These are phyloP conservation scores for Amniculicola lignicola DNA, from an alignment of 495 filamentous ascomycete genomes.

Conservation along the genomic window DNA sequence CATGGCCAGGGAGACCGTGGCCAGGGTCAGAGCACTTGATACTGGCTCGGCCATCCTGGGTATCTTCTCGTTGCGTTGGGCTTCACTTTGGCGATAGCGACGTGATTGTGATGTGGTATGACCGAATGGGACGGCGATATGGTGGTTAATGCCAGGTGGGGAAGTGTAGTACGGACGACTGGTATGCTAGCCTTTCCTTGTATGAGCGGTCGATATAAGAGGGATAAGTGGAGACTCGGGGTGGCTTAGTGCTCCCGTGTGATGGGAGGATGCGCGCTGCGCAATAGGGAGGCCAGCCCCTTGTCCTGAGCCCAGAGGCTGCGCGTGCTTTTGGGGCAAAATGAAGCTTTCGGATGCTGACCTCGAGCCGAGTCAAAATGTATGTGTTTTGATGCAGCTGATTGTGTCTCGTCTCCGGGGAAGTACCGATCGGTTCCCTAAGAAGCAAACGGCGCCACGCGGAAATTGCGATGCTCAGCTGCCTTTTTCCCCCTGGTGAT, in stretches of 20 bases:
- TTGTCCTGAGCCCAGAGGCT: too few species aligned
- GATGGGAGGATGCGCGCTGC: too few species aligned
- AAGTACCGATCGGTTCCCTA: neutral
- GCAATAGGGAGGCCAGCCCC: too few species aligned
- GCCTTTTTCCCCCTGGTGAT: too few species aligned
- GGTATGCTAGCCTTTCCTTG: neutral
- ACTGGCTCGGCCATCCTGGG: conserved; percentile 8
- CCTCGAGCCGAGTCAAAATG: too few species aligned
- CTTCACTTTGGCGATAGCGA: too few species aligned
- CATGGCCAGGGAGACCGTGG: neutral
- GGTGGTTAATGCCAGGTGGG: neutral
- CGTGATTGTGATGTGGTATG: too few species aligned
- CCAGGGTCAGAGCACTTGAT: neutral
- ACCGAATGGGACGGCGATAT: too few species aligned
- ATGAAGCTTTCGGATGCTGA: conserved; percentile 1
- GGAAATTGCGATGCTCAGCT: neutral
- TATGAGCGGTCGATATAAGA: conserved; percentile 1
- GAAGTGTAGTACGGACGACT: neutral
- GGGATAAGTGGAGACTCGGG: neutral
- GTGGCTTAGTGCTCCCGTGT: neutral
- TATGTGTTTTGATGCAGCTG: too few species aligned
- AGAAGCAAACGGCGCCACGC: neutral
- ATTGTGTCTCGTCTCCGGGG: too few species aligned
- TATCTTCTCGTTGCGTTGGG: neutral
- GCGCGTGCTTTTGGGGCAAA: neutral